phyloP scores from a whole-genome alignment of 345 rosid genomes.

The Acer saccharum region DNA sequence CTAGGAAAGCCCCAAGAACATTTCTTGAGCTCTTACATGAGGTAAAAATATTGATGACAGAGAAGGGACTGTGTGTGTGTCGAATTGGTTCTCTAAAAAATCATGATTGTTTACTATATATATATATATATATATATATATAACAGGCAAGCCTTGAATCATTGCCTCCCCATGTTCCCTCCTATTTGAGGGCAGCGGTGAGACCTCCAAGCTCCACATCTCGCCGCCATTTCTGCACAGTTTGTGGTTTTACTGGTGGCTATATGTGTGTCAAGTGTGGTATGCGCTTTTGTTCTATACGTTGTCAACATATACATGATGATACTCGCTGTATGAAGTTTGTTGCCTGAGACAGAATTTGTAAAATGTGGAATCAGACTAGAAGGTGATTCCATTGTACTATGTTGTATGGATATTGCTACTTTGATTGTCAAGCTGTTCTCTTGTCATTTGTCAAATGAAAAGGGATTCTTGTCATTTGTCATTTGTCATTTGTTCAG shows the following conservation, averaged over 20 bases:
- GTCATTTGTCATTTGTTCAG: too few relatives aligned
- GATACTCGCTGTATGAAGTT: conserved; percentile 93
- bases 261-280: conserved; percentile 88
- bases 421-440: too few relatives aligned
- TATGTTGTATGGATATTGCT: conserved; percentile 3
- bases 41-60: conserved; percentile 36
- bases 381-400: neutral
- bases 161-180: conserved; percentile 80
- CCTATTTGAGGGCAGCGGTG: conserved; percentile 73
- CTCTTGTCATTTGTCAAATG: neutral
- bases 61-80: neutral
- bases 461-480: too few relatives aligned
- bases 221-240: conserved; percentile 82
- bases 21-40: conserved; percentile 88
- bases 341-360: conserved; percentile 50
- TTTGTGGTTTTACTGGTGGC: conserved; percentile 70
- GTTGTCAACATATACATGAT: conserved; percentile 78
- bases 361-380: conserved; percentile 8
- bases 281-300: conserved; percentile 74
- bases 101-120: neutral
- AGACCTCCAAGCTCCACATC: conserved; percentile 83
- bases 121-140: too few relatives aligned
- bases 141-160: conserved; percentile 78
- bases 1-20: conserved; percentile 85
- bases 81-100: neutral